Evolutionary conservation across 2,329 filamentous ascomycete genomes (phyloP), one percentile per base, ranked within the genome.

Genomic region (Colletotrichum orbiculare): DNA sequence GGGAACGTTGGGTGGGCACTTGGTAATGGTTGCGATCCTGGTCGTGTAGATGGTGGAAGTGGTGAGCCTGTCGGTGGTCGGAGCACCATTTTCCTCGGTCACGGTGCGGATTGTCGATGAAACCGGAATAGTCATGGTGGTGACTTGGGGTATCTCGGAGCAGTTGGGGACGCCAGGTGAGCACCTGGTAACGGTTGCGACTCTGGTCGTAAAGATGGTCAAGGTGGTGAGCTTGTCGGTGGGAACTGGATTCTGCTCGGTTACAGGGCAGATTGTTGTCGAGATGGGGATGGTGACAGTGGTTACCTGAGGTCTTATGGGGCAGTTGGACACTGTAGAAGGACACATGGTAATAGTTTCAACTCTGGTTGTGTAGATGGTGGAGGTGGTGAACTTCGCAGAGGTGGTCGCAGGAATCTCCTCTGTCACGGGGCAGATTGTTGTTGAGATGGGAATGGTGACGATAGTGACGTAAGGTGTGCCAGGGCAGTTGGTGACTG

Each of bases 331-430:
- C 2, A 79, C 73, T 9, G 71, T 71, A 17, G 85, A 77, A 52
- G 79, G 81, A 74, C 86, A 88, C 48, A 81, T 83, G 71, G 83
- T 87, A 75, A 87, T 78, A 8, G 85, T 89, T 68, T 84, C 79
- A 68, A 86, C 71, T 6, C 67, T 67, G 12, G 77, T 81, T 48
- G 75, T 76, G 71, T 75, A 80, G 58, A 82, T 72, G 12, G 77
- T 78, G 55, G 76, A 79, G 39, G 65, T 67, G 25, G 67, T 68
- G 49, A 53, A 25, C 50, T 53, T 61, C 25, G 25, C 25, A 5
- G 25, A 25, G 25, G 25, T 25, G 25, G 25, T 25, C 43, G 42
- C 15, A 15, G 39, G 37, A 38, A 48, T n/a, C 47, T 37, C 33
- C n/a, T 47, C 47, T 12, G 53, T 61, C n/a, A 81, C 74, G 11